Evolutionary conservation across 805 yeast genomes (phyloP).

Genomic region (Barnettozyma populi): DNA sequence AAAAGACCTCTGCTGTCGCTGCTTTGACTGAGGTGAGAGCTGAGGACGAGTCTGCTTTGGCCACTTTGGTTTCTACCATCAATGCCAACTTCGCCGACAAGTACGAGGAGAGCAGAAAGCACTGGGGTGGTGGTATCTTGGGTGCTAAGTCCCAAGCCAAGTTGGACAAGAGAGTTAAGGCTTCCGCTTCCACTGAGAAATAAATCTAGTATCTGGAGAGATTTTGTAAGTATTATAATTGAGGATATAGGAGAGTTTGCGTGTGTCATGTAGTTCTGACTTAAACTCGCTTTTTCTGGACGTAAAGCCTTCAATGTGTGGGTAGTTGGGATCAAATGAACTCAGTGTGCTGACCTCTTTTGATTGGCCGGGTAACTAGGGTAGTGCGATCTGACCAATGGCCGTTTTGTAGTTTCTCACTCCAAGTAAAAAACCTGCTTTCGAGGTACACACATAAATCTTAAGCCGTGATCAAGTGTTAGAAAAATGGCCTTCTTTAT

Average conservation of each 20-base stretch:
- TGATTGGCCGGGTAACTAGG: not conserved
- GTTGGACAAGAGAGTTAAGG: constrained; percentile 35
- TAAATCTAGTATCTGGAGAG: constrained; percentile 5
- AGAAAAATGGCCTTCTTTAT: constrained; percentile 14
- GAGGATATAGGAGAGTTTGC: not conserved
- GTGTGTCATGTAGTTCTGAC: not conserved
- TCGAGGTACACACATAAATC: not conserved
- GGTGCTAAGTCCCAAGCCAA: constrained; percentile 91
- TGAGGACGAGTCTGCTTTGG: constrained; percentile 93
- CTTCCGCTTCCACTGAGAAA: constrained; percentile 10
- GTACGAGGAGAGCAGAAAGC: constrained; percentile 94
- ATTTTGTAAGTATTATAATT: constrained; percentile 6
- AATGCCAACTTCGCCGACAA: constrained; percentile 90
- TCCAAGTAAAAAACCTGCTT: not conserved
- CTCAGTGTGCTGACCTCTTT: not conserved
- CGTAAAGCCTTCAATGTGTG: too few species aligned
- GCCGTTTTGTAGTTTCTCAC: constrained; percentile 1
- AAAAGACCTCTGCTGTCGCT: constrained; percentile 96
- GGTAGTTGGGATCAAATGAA: too few species aligned
- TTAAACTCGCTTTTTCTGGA: too few species aligned
- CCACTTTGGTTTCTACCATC: constrained; percentile 88
- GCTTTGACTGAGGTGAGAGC: constrained; percentile 93
- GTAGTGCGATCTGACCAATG: constrained; percentile 4
- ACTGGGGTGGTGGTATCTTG: constrained; percentile 99
- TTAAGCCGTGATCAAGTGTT: too few species aligned